Base-by-base conservation (phyloP, 805 yeast species). In the Lipomyces spencermartinsiae region DNA sequence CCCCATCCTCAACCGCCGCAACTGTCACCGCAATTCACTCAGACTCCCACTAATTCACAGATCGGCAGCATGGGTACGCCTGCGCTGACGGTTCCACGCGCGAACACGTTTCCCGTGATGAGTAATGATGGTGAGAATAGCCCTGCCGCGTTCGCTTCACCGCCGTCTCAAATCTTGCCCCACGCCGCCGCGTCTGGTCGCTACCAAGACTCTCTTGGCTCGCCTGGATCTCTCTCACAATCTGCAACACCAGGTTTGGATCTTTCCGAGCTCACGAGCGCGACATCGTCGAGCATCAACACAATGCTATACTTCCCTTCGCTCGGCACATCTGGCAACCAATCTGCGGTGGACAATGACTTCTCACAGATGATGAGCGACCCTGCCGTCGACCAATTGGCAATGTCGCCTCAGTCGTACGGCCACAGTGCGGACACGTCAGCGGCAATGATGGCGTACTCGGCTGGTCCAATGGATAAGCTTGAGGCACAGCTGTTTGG, bases 401-500 rank as follows among this genome's bases (percentile, higher is more conserved):
- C 35, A 34, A 29, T 37, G 63, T 9, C 46, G 35, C 43, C 31
- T 19, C 12, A 33, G 46, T 35, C 43, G 22, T 25, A 22, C 16
- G 66, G 58, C 14, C 59, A 62, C 14, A 51, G n/a, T 22, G 2
- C 37, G 16, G 37, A 25, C 5, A 12, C 31, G 14, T 8, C 25
- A 6, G 35, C 56, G 19, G 39, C 64, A n/a, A 59, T 63, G 39
- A 60, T 61, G 37, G 64, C 80, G 63, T 90, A 91, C 73, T 83
- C 90, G 69, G 92, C 95, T 1, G 95, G 97, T 4, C 89, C 91
- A 56, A 89, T 92, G 83, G 97, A 92, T 76, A 90, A 89, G 72
- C 78, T 92, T 59, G 97, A 92, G 76, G 86, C 91, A 75, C 93
- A 91, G 75, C 83, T 92, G 22, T 92, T 92, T 81, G 97, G 97